Evolutionary conservation across 176 grass and related monocot genomes (phyloP).

Genomic region (Oryza brachyantha): DNA sequence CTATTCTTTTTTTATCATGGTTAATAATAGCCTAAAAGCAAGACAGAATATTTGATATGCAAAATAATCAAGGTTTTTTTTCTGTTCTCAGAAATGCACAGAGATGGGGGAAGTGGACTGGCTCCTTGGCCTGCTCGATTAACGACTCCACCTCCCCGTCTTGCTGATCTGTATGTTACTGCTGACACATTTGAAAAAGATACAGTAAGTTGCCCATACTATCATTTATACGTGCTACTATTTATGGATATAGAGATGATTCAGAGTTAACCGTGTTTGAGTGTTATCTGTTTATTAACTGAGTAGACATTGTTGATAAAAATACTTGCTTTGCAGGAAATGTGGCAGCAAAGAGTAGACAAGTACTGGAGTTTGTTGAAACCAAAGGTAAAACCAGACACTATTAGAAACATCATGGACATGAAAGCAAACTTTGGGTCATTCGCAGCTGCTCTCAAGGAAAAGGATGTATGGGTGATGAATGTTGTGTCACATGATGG

Average conservation of each 20-base stretch:
- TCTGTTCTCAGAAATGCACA: conserved; percentile 79
- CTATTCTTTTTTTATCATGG: neutral
- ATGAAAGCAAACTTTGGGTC: conserved; percentile 98
- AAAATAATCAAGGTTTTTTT: conserved; percentile 34
- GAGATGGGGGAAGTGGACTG: conserved; percentile 79
- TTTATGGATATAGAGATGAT: neutral
- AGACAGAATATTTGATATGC: conserved; percentile 3
- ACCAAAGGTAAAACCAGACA: conserved; percentile 65
- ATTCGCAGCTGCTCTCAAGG: conserved; percentile 92
- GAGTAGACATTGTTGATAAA: conserved; percentile 16
- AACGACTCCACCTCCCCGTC: conserved; percentile 75
- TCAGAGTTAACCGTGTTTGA: conserved; percentile 18
- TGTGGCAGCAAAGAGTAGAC: conserved; percentile 86
- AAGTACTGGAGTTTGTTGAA: conserved; percentile 83
- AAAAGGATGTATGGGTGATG: conserved; percentile 93
- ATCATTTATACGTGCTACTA: neutral
- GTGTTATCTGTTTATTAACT: conserved; percentile 4
- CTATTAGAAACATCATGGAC: conserved; percentile 95
- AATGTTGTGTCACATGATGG: conserved; percentile 87
- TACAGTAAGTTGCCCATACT: conserved; percentile 52
- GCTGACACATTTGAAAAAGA: conserved; percentile 86
- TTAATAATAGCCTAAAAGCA: conserved; percentile 10
- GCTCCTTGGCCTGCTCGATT: conserved; percentile 95
- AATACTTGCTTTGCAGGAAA: conserved; percentile 62
- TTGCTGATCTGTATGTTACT: conserved; percentile 82